phyloP scores from a whole-genome alignment of 441 rosid species.

The Jatropha multifida region DNA sequence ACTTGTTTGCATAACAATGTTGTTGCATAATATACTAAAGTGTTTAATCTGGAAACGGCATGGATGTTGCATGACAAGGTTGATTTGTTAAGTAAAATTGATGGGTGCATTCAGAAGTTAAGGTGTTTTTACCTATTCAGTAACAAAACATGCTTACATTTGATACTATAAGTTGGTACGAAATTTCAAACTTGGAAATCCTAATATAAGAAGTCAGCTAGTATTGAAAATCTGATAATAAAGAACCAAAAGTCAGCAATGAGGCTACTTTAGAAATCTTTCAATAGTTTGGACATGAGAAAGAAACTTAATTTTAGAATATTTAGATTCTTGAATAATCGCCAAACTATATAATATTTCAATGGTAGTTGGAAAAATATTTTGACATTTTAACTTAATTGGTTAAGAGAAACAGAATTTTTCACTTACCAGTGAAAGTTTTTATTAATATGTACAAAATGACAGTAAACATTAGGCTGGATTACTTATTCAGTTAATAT shows the following conservation, averaged over 20 bases:
- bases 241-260: neutral
- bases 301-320: neutral
- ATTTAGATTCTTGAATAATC: neutral
- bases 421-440: neutral
- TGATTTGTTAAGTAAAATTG: neutral
- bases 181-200: conserved; percentile 2
- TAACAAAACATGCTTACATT: neutral
- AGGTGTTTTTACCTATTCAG: neutral
- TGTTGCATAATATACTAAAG: neutral
- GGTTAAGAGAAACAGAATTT: neutral
- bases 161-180: neutral
- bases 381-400: neutral
- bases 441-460: neutral
- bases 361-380: neutral
- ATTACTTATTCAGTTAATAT: no score
- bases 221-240: neutral
- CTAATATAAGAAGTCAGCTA: neutral
- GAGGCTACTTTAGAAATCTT: neutral
- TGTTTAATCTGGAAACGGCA: neutral
- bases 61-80: neutral
- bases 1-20: neutral
- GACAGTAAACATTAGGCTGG: neutral
- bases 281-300: neutral
- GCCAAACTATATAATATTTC: neutral
- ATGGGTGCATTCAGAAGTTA: neutral